Evolutionary conservation across 345 rosid species (phyloP), one percentile per base, ranked within the genome.

Genomic region (Eucalyptus erythrocorys): DNA sequence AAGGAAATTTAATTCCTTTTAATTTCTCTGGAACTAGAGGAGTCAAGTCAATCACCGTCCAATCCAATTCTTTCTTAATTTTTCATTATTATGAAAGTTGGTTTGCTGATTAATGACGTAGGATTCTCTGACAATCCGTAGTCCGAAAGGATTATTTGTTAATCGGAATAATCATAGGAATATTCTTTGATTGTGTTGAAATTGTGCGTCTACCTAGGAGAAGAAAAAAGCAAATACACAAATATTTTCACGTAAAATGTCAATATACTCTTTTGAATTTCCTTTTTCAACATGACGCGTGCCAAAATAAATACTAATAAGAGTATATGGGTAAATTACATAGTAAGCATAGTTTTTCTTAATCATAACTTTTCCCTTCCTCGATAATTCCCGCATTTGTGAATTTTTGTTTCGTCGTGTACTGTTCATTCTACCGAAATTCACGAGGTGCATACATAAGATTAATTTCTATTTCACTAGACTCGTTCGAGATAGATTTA

Each of bases 371-470:
- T 64, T 71, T 37, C 82, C 45, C 45, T 37, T 71, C 42, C 8
- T 37, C 13, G 0, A 71, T 19, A 10, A 37, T 19, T 4, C 8
- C 13, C 1, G 2, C 24, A 22, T 71, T 2, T 24, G 6, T 11
- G 7, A 10, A 71, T 10, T 5, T 37, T 71, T 10, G 14, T 71
- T 71, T 71, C 1, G 45, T 19, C 4, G 12, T 32, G 10, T 37
- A 19, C 7, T 3, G 10, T 34, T 19, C 11, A 0, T 71, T 34
- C 45, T 37, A 19, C 26, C 4, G 0, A 37, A 8, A 19, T 5
- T 17, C 22, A 16, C 0, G 7, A 37, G 81, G 26, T 7, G 27
- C 8, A 9, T 19, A 45, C 26, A 71, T 34, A 71, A 71, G 13
- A 71, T 10, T 24, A 71, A 71, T 10, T 37, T 71, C 24, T 37